A percentile compares a stretch with the other conserved stretches of the same genome.
These are phyloP conservation scores for Chytriomyces confervae DNA, from an alignment of 192 early-diverging fungal genomes.

Conservation along the genomic window DNA sequence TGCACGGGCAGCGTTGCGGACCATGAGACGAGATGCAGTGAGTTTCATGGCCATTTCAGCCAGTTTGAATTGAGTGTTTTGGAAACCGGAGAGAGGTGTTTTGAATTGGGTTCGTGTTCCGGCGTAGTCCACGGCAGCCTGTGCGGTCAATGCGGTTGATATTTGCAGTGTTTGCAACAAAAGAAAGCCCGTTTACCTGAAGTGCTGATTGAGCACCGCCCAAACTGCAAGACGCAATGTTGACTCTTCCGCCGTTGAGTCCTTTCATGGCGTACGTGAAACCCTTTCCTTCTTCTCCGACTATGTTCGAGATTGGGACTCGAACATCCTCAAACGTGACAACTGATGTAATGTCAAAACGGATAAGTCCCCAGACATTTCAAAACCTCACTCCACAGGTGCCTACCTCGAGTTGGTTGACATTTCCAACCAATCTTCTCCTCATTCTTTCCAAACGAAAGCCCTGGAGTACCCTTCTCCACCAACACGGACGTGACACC, in stretches of 20 bases:
- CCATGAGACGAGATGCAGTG: constrained; percentile 55
- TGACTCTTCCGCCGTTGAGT: constrained; percentile 63
- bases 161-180: neutral
- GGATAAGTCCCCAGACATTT: neutral
- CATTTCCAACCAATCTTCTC: constrained; percentile 67
- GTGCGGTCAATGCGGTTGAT: constrained; percentile 3
- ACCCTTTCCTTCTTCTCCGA: constrained; percentile 64
- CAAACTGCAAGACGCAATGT: constrained; percentile 65
- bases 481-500: constrained; percentile 63
- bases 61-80: constrained; percentile 64
- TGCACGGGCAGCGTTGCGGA: constrained; percentile 51
- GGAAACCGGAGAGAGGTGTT: constrained; percentile 45
- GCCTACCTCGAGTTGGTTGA: constrained; percentile 56
- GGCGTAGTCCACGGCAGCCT: constrained; percentile 49
- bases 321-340: constrained; percentile 65
- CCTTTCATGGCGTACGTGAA: constrained; percentile 71
- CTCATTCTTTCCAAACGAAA: constrained; percentile 69
- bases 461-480: constrained; percentile 61
- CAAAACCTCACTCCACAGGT: neutral
- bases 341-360: constrained; percentile 14
- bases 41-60: constrained; percentile 63
- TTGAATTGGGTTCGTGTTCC: constrained; percentile 39
- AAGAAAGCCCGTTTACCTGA: constrained; percentile 31
- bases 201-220: constrained; percentile 61
- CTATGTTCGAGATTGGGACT: constrained; percentile 57